Base-by-base conservation (phyloP, 169 alveolate genomes). In the Theileria annulata region DNA sequence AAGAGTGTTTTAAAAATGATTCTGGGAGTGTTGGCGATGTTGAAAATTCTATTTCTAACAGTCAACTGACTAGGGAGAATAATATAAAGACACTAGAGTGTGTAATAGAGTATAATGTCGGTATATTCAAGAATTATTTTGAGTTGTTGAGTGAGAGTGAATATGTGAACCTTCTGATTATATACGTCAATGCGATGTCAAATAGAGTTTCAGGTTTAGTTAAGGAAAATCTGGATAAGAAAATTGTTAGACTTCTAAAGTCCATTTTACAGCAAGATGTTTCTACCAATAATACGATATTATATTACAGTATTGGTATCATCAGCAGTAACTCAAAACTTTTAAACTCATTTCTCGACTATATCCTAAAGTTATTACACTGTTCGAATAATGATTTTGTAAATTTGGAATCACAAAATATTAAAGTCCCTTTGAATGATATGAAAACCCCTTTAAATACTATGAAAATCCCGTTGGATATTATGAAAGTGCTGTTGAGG, bases 11-110 rank as follows among this genome's bases (percentile, higher is more conserved):
- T 21, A 3, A 62, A 27, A n/a, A 23, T 8, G 42, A 21, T 6
- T 15, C 25, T 15, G 2, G 23, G 2, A 62, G 47, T 21, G 75
- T 25, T 56, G 58, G 62, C 28, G n/a, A 56, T 63, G 42, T 62
- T 75, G 63, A 80, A 28, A 28, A 58, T 82, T 30, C 64, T 75
- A 56, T 70, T 37, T 31, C 15, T n/a, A 25, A 48, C 51, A 27
- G 12, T 58, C 48, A 17, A 54, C 23, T 81, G 6, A 2, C 3
- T 6, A 17, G 1, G 12, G 49, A 19, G 19, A 19, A n/a, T n/a
- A 37, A 12, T 27, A 63, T 37, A 74, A 25, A 21, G 74, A 69
- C 85, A 13, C 68, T 75, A 51, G 89, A 82, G n/a, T 75, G 31
- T 35, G 48, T 82, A 9, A 6, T 82, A 42, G 86, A 82, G 64